Percentiles rank a stretch among this genome's conserved stretches.
These are phyloP conservation scores for Candida saitoana DNA, from an alignment of 805 yeast genomes.

Conservation along the genomic window DNA sequence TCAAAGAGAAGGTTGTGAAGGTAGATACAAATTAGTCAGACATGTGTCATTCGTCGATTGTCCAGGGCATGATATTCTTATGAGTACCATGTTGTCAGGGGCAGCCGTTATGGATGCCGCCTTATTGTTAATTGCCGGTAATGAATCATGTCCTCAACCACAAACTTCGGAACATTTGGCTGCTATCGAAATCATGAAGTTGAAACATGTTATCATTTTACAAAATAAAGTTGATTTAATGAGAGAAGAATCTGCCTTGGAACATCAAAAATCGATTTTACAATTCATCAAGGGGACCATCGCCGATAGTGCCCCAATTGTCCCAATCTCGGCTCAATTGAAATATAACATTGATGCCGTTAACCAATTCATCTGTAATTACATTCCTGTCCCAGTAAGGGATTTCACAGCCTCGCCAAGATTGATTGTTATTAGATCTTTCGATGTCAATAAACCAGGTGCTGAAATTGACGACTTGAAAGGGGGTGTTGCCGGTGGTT, in stretches of 20 bases:
- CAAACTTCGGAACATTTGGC: constrained; percentile 99
- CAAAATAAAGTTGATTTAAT: constrained; percentile 98
- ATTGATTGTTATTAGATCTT: constrained; percentile 94
- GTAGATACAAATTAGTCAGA: constrained; percentile 85
- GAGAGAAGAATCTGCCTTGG: constrained; percentile 95
- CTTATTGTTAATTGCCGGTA: constrained; percentile 90
- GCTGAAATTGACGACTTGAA: constrained; percentile 93
- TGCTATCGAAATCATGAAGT: constrained; percentile 98
- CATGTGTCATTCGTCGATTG: constrained; percentile 99
- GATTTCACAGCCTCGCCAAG: constrained; percentile 93
- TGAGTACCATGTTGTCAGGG: constrained; percentile 99
- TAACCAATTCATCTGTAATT: constrained; percentile 90
- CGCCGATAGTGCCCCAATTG: constrained; percentile 98
- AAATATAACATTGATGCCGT: constrained; percentile 98
- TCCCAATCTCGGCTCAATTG: constrained; percentile 97
- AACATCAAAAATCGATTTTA: constrained; percentile 89
- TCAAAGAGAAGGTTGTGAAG: constrained; percentile 80
- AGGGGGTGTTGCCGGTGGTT: constrained; percentile 99
- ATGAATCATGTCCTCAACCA: constrained; percentile 99
- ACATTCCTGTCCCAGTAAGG: constrained; percentile 94
- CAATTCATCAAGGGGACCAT: constrained; percentile 95
- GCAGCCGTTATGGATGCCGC: constrained; percentile 99
- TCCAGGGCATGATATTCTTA: constrained; percentile 99
- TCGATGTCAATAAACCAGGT: constrained; percentile 99
- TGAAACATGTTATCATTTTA: constrained; percentile 90